Conservation (phyloP, 2,329 filamentous ascomycete species). For the Fonsecaea nubica region DNA sequence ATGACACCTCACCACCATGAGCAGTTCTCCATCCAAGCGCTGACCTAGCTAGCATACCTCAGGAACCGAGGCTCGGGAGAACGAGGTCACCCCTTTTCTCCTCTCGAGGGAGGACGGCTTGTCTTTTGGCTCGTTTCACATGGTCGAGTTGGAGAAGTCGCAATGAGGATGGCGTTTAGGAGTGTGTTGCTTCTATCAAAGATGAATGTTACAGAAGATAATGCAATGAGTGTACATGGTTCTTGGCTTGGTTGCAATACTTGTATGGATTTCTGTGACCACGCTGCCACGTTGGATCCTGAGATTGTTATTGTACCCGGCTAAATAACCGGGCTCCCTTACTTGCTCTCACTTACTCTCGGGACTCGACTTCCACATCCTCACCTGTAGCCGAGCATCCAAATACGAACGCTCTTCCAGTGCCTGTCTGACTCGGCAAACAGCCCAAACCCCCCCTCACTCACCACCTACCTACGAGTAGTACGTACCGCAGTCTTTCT, state of each 20-base stretch:
- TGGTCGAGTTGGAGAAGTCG: neutral
- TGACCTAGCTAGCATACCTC: neutral
- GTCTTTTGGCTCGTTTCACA: neutral
- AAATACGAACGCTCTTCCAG: no score
- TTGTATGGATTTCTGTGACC: no score
- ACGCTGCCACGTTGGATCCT: no score
- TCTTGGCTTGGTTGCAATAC: neutral
- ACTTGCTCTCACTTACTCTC: no score
- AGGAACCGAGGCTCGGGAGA: neutral
- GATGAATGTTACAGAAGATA: neutral
- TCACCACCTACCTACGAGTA: no score
- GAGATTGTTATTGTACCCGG: no score
- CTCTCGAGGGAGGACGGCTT: neutral
- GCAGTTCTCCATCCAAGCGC: neutral
- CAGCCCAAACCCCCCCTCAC: slow-evolving; percentile 4
- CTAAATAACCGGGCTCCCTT: no score
- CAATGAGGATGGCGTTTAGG: neutral
- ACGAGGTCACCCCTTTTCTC: neutral
- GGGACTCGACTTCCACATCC: no score
- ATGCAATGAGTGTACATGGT: neutral
- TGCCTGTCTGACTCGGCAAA: no score
- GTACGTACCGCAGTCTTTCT: neutral
- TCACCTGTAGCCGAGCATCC: no score
- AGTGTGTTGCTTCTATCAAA: neutral
- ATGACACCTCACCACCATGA: neutral